phyloP scores from a whole-genome alignment of 2,329 filamentous ascomycete genomes.

The Colletotrichum camelliae region DNA sequence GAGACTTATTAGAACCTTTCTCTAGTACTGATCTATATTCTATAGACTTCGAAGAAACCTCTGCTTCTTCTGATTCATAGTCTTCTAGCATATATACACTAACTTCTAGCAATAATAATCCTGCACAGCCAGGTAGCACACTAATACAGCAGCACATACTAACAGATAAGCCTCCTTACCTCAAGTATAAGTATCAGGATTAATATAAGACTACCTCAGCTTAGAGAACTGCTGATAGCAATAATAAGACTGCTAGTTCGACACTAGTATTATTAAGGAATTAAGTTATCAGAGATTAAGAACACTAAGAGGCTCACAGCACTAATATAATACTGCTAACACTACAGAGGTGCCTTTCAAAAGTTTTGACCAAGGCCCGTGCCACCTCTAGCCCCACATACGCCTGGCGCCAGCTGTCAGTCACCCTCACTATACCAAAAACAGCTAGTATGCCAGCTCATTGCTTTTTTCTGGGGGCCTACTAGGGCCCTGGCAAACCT shows the following conservation, averaged over 20 bases:
- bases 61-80: neutral
- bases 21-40: neutral
- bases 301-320: neutral
- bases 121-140: neutral
- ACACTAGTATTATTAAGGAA: neutral
- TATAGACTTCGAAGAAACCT: neutral
- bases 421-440: no score
- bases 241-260: neutral
- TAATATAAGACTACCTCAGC: neutral
- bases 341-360: no score
- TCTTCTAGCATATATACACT: neutral
- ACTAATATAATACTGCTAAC: neutral
- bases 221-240: neutral
- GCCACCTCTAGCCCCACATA: no score
- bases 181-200: neutral
- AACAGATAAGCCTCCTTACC: neutral
- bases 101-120: neutral
- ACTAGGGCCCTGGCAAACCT: no score
- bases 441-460: no score
- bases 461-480: no score
- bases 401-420: no score
- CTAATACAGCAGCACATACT: neutral
- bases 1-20: neutral
- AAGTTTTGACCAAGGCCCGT: no score
- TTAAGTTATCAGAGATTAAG: neutral